These are phyloP conservation scores for Lojkania enalia DNA, from an alignment of 2,329 filamentous ascomycete species.

Conservation along the genomic window DNA sequence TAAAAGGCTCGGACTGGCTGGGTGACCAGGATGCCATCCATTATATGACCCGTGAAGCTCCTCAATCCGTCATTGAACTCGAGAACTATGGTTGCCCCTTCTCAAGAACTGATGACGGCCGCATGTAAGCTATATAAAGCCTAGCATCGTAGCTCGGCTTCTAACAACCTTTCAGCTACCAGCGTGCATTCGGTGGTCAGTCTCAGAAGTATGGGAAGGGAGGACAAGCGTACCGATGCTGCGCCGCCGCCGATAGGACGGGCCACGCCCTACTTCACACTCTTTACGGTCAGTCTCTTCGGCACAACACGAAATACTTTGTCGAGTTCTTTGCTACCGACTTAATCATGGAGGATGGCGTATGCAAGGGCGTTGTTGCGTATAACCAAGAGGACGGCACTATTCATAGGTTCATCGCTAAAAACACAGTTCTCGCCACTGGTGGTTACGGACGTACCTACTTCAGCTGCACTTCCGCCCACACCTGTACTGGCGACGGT, in stretches of 20 bases:
- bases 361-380: constrained; percentile 93
- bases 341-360: constrained; percentile 94
- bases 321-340: constrained; percentile 99
- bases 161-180: constrained; percentile 64
- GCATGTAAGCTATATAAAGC: constrained; percentile 66
- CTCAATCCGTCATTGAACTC: constrained; percentile 87
- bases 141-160: background rate
- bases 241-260: constrained; percentile 93
- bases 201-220: constrained; percentile 94
- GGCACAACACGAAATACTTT: constrained; percentile 99
- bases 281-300: constrained; percentile 93
- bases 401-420: constrained; percentile 92
- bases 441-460: constrained; percentile 97
- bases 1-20: constrained; percentile 97
- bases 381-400: constrained; percentile 99
- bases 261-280: constrained; percentile 98
- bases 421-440: constrained; percentile 95
- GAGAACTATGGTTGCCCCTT: constrained; percentile 98
- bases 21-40: constrained; percentile 97
- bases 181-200: constrained; percentile 97
- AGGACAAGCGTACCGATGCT: constrained; percentile 96
- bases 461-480: constrained; percentile 97
- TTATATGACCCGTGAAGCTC: constrained; percentile 97
- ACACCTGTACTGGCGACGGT: constrained; percentile 98
- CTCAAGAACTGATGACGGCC: constrained; percentile 92